A percentile compares a stretch with the other conserved stretches of the same genome.
These are phyloP conservation scores for Pelargonium citronellum DNA, from an alignment of 441 rosid species.

Conservation along the genomic window DNA sequence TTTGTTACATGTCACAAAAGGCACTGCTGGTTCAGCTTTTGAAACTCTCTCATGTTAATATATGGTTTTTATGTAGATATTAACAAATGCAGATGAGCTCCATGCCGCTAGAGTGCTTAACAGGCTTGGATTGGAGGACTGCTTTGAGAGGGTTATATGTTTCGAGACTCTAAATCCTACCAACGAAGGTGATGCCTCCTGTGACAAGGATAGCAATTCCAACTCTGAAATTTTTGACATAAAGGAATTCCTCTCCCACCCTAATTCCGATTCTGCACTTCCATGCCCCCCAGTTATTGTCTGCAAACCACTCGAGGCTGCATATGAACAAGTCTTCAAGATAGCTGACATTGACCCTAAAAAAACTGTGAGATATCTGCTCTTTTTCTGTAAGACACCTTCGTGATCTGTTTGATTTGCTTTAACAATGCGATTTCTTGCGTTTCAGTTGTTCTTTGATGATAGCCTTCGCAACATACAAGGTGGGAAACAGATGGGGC, in stretches of 20 bases:
- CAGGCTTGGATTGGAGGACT: conserved; percentile 79
- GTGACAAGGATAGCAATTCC: conserved; percentile 26
- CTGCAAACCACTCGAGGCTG: conserved; percentile 81
- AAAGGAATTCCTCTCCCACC: conserved; percentile 39
- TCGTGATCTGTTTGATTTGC: too few species aligned
- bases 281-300: conserved; percentile 62
- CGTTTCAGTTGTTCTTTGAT: conserved; percentile 75
- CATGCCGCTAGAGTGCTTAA: conserved; percentile 58
- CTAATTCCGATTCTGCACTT: conserved; percentile 32
- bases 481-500: conserved; percentile 57
- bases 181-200: conserved; percentile 24
- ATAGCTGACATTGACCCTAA: conserved; percentile 57
- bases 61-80: conserved; percentile 36
- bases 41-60: neutral
- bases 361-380: conserved; percentile 45
- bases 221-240: conserved; percentile 46
- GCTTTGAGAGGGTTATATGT: conserved; percentile 67
- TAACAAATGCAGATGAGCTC: conserved; percentile 69
- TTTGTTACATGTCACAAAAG: neutral
- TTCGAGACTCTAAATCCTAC: conserved; percentile 68
- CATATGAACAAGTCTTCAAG: conserved; percentile 66
- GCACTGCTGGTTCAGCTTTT: neutral
- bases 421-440: neutral
- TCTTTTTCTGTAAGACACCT: neutral
- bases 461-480: conserved; percentile 75